These are phyloP conservation scores for Coemansia sp. DNA, from an alignment of 371 early-diverging fungal genomes.

Conservation along the genomic window DNA sequence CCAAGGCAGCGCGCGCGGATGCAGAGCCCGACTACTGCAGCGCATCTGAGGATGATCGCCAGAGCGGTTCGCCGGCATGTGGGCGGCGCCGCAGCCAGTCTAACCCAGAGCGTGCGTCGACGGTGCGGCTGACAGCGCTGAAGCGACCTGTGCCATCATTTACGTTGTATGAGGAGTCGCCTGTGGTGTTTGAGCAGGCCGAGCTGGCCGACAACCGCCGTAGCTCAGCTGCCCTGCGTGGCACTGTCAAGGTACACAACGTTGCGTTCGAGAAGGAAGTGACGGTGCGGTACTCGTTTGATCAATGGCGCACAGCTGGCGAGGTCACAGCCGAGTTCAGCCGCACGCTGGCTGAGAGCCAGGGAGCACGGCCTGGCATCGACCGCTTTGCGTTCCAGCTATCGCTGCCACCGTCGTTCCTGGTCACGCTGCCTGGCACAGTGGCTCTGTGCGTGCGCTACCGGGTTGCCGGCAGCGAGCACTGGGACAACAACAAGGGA, in stretches of 20 bases:
- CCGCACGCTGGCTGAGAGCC: conserved; percentile 48
- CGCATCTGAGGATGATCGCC: conserved; percentile 34
- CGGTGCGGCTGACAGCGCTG: conserved; percentile 31
- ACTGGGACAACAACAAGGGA: conserved; percentile 81
- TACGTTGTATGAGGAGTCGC: conserved; percentile 30
- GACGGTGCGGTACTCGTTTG: conserved; percentile 63
- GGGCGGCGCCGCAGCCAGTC: conserved; percentile 24
- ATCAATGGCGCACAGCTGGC: conserved; percentile 65
- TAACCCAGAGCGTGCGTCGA: conserved; percentile 8
- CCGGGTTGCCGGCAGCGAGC: conserved; percentile 61
- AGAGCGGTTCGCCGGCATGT: conserved; percentile 16
- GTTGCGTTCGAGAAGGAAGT: conserved; percentile 74
- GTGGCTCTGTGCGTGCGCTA: conserved; percentile 57
- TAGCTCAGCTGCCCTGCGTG: conserved; percentile 49
- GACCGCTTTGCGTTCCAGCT: conserved; percentile 55
- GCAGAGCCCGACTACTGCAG: conserved; percentile 51
- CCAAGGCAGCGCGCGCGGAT: conserved; percentile 28
- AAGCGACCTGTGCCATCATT: conserved; percentile 43
- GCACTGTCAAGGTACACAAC: conserved; percentile 70
- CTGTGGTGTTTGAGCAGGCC: conserved; percentile 46
- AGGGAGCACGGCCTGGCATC: conserved; percentile 37
- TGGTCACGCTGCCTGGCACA: conserved; percentile 24
- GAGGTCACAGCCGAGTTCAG: conserved; percentile 59
- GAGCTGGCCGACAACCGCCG: conserved; percentile 47
- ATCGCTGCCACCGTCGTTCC: conserved; percentile 26